These are phyloP conservation scores for Trichophyton verrucosum DNA, from an alignment of 2,329 filamentous ascomycete species.

Conservation along the genomic window DNA sequence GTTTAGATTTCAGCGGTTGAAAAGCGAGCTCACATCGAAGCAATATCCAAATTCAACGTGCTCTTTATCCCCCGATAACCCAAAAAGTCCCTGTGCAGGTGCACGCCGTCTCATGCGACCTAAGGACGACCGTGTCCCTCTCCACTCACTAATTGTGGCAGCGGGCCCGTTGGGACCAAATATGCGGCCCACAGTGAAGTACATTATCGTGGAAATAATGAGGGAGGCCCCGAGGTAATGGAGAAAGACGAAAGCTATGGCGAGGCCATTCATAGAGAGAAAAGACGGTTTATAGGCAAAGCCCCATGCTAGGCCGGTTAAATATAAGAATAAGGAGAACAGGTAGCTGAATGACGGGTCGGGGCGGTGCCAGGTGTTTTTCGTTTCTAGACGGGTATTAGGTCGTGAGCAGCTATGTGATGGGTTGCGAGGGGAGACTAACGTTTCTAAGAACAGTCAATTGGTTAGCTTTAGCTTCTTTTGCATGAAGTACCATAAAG, in stretches of 20 bases:
- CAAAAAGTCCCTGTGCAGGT: constrained; percentile 45
- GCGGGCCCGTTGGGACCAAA: constrained; percentile 43
- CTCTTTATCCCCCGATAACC: constrained; percentile 43
- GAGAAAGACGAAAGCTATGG: constrained; percentile 38
- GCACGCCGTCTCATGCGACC: constrained; percentile 20
- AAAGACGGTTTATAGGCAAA: constrained; percentile 41
- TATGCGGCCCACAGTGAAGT: constrained; percentile 50
- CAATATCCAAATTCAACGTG: constrained; percentile 59
- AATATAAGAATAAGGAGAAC: constrained; percentile 51
- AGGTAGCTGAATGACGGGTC: constrained; percentile 60
- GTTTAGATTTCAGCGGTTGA: not conserved
- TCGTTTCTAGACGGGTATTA: constrained; percentile 42
- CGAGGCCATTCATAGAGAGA: constrained; percentile 35
- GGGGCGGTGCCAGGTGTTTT: constrained; percentile 57
- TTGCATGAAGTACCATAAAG: not conserved
- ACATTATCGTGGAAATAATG: constrained; percentile 49
- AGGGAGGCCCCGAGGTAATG: constrained; percentile 53
- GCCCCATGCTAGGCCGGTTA: constrained; percentile 47
- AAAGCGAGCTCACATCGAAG: constrained; percentile 43
- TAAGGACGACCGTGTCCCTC: constrained; percentile 19
- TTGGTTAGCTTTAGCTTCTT: not conserved
- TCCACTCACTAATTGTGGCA: constrained; percentile 18
- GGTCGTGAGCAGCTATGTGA: constrained; percentile 30
- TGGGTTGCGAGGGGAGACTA: constrained; percentile 1
- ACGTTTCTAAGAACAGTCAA: constrained; percentile 16